A percentile compares a stretch with the other conserved stretches of the same genome.
Evolutionary conservation across 441 rosid genomes (phyloP).

Genomic region (Gossypium trilobum): DNA sequence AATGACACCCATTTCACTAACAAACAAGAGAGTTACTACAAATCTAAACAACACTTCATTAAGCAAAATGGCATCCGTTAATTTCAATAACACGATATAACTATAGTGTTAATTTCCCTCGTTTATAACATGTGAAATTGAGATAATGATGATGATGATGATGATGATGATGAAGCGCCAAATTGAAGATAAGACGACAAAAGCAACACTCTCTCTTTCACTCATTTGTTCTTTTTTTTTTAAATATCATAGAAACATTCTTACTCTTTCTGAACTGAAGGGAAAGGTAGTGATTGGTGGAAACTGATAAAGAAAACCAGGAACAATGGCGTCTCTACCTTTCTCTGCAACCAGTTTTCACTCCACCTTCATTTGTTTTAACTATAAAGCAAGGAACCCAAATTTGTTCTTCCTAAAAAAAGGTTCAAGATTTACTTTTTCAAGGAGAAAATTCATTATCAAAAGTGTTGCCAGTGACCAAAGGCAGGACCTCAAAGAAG

Average conservation of each 20-base stretch:
- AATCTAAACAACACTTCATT: no score
- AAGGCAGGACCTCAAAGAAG: constrained; percentile 25
- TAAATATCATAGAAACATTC: neutral
- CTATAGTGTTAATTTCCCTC: neutral
- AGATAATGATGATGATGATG: neutral
- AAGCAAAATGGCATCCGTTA: neutral
- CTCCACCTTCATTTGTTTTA: constrained; percentile 25
- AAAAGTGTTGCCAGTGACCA: constrained; percentile 31
- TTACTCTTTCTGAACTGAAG: neutral
- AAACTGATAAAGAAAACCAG: neutral
- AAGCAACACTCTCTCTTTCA: constrained; percentile 21
- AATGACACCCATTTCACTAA: no score
- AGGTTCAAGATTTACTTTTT: constrained; percentile 12
- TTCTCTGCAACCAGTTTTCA: constrained; percentile 20
- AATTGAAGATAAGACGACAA: constrained; percentile 23
- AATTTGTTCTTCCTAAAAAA: constrained; percentile 21
- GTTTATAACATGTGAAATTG: constrained; percentile 13
- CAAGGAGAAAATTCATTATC: constrained; percentile 17
- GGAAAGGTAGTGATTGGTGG: neutral
- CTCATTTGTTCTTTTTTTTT: constrained; percentile 16
- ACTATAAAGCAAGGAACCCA: constrained; percentile 7
- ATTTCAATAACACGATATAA: neutral
- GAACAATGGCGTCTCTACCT: constrained; percentile 27
- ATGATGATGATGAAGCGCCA: neutral
- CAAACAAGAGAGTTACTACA: no score